phyloP scores from a whole-genome alignment of 2,329 filamentous ascomycete genomes.

The Fusarium praegraminearum region DNA sequence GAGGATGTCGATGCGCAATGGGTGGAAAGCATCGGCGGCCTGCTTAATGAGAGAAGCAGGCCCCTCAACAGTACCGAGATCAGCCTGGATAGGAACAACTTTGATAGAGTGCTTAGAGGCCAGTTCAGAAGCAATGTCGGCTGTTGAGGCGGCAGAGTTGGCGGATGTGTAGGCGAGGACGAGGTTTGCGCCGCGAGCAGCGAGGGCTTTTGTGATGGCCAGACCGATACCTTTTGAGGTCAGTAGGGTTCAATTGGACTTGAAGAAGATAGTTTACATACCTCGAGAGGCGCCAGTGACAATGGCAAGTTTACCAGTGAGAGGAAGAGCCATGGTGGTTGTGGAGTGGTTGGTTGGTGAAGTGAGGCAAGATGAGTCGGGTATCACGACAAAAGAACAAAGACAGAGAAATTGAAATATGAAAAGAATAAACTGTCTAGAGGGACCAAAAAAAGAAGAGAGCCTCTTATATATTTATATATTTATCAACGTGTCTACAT shows the following conservation, averaged over 20 bases:
- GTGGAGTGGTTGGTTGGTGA: slow-evolving; percentile 3
- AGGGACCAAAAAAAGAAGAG: neutral
- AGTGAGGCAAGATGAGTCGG: neutral
- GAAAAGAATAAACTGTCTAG: neutral
- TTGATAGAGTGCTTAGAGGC: slow-evolving; percentile 65
- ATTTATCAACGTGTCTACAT: neutral
- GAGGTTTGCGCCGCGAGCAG: slow-evolving; percentile 47
- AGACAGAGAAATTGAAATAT: neutral
- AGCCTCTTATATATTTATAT: slow-evolving; percentile 19
- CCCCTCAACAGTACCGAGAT: slow-evolving; percentile 41
- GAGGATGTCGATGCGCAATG: slow-evolving; percentile 68
- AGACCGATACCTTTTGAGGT: slow-evolving; percentile 40
- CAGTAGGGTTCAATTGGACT: neutral
- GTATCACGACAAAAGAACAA: slow-evolving; percentile 13
- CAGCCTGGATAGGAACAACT: slow-evolving; percentile 74
- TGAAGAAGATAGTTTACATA: slow-evolving; percentile 52
- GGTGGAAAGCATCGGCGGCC: slow-evolving; percentile 41
- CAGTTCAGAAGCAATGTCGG: slow-evolving; percentile 42
- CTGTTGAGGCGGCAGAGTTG: slow-evolving; percentile 36
- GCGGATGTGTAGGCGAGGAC: slow-evolving; percentile 45
- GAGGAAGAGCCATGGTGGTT: slow-evolving; percentile 54
- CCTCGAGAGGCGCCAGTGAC: slow-evolving; percentile 84
- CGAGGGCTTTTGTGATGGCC: slow-evolving; percentile 44
- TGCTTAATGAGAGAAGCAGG: slow-evolving; percentile 44
- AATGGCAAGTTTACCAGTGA: slow-evolving; percentile 83